phyloP scores from a whole-genome alignment of 208 protist genomes.

The Wallacemonas rigidus region DNA sequence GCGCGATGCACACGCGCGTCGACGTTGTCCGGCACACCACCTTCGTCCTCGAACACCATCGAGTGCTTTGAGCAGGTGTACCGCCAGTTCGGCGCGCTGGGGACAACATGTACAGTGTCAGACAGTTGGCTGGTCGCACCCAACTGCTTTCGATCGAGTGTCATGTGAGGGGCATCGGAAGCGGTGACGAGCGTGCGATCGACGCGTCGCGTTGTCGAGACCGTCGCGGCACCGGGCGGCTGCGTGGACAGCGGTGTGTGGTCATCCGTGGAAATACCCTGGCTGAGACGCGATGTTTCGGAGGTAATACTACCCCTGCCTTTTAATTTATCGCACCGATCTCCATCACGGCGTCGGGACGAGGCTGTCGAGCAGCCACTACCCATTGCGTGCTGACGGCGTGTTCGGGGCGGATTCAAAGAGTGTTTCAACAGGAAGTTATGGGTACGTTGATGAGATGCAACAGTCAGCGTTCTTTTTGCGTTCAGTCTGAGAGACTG shows the following conservation, averaged over 20 bases:
- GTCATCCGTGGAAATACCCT: not conserved
- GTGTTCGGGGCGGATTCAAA: no score
- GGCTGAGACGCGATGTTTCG: not conserved
- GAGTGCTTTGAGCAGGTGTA: conserved; percentile 13
- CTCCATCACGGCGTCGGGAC: not conserved
- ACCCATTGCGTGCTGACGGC: not conserved
- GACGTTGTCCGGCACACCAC: conserved; percentile 3
- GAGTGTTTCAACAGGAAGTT: no score
- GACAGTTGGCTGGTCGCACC: not conserved
- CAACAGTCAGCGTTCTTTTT: no score
- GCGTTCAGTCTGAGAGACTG: not conserved
- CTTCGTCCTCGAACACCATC: conserved; percentile 18
- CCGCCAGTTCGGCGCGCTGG: not conserved
- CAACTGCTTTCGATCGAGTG: not conserved
- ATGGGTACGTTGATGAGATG: no score
- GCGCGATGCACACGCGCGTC: conserved; percentile 10
- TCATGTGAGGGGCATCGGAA: not conserved
- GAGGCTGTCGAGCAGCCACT: not conserved
- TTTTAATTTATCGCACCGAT: not conserved
- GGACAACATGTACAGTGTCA: not conserved
- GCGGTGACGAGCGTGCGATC: not conserved
- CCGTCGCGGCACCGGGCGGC: not conserved
- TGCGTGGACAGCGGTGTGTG: not conserved
- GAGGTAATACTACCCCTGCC: not conserved
- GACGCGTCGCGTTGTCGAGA: not conserved